Conservation (phyloP, 1,284 basidiomycete species). For the Ustilago shanxiensis region DNA sequence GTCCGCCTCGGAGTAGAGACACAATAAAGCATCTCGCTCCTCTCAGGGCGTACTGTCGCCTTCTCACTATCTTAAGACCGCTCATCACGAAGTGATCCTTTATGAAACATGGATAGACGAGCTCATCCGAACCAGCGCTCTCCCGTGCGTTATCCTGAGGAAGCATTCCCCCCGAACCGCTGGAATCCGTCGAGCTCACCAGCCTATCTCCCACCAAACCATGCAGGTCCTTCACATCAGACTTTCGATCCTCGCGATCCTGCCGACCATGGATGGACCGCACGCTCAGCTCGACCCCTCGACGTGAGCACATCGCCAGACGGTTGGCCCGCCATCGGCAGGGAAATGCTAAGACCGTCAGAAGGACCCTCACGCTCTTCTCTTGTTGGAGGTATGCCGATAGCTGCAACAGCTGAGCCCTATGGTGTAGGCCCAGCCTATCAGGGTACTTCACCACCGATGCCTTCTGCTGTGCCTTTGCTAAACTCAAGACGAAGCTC, state of each 20-base stretch:
- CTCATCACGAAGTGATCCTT: background rate
- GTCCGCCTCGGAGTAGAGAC: background rate
- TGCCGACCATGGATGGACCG: conserved; percentile 15
- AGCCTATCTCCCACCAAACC: conserved; percentile 1
- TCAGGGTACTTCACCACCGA: background rate
- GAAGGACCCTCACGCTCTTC: background rate
- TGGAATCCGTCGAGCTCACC: conserved; percentile 13
- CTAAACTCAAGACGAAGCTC: conserved; percentile 15
- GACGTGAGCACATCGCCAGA: background rate
- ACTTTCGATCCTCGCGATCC: conserved; percentile 17
- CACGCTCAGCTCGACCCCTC: conserved; percentile 3
- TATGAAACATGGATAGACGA: conserved; percentile 16
- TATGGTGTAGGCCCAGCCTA: background rate
- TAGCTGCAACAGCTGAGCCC: background rate
- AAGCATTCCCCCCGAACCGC: background rate
- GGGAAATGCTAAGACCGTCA: background rate
- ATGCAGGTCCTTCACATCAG: conserved; percentile 31
- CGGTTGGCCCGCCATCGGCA: conserved; percentile 6
- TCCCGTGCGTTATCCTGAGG: conserved; percentile 6
- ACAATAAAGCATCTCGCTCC: background rate
- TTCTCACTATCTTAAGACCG: background rate
- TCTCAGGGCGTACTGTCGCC: background rate
- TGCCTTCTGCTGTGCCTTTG: background rate
- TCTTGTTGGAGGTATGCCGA: conserved; percentile 9
- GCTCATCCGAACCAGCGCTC: conserved; percentile 8